These are phyloP conservation scores for Trichoderma sp. DNA, from an alignment of 2,329 filamentous ascomycete species.

Conservation along the genomic window DNA sequence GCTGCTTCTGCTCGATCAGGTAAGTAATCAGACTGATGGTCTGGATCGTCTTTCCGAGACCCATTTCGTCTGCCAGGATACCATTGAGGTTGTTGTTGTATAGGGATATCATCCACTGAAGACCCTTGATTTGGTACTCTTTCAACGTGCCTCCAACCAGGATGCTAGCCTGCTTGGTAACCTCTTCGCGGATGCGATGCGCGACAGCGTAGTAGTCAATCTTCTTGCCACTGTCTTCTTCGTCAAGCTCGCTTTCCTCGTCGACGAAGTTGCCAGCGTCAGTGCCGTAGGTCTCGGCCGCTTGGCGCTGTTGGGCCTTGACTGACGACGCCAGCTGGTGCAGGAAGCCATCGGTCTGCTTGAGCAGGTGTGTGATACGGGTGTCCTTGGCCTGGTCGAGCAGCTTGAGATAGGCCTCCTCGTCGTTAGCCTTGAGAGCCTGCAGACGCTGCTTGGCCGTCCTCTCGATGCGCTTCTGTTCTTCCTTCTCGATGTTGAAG, in stretches of 20 bases:
- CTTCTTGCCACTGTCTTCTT: constrained; percentile 73
- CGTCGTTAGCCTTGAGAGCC: constrained; percentile 97
- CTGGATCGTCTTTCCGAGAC: constrained; percentile 98
- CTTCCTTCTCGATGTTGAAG: constrained; percentile 97
- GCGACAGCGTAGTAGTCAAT: constrained; percentile 99
- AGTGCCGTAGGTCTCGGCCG: constrained; percentile 76
- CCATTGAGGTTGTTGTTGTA: constrained; percentile 99
- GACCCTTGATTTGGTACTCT: constrained; percentile 96
- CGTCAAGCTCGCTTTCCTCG: constrained; percentile 69
- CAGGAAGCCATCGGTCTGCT: constrained; percentile 96
- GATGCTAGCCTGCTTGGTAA: constrained; percentile 78
- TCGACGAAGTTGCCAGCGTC: constrained; percentile 55
- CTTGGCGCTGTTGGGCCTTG: constrained; percentile 86
- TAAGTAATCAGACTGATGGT: constrained; percentile 98
- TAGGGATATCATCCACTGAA: constrained; percentile 99
- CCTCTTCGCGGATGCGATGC: constrained; percentile 91
- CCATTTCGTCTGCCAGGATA: constrained; percentile 98
- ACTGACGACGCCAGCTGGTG: constrained; percentile 93
- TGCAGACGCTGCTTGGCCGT: constrained; percentile 99
- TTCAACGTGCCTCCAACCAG: constrained; percentile 91
- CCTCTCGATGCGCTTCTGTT: constrained; percentile 96
- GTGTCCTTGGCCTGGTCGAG: constrained; percentile 99
- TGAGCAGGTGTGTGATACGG: constrained; percentile 94
- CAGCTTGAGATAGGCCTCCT: constrained; percentile 97
- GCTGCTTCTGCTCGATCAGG: constrained; percentile 92